phyloP scores from a whole-genome alignment of 257 asterid species.

The Petunia secreta region DNA sequence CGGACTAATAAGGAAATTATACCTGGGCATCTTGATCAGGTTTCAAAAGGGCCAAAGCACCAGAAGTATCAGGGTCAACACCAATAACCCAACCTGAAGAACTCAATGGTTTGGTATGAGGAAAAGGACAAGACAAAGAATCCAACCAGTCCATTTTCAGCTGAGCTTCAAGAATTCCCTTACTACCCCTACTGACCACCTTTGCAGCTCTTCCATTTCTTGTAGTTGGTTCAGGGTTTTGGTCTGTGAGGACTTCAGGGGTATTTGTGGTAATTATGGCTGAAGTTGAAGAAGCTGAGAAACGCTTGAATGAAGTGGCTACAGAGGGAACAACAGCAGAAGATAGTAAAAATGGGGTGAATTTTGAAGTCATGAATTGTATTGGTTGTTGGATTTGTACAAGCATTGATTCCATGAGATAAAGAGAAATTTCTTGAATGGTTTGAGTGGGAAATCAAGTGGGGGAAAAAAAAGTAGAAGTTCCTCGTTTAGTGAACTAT shows the following conservation, averaged over 20 bases:
- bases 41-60: constrained; percentile 75
- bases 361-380: constrained; percentile 11
- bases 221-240: constrained; percentile 35
- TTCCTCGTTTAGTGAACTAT: no score
- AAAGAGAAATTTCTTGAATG: not conserved
- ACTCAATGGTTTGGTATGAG: constrained; percentile 32
- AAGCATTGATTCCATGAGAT: not conserved
- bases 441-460: no score
- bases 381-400: constrained; percentile 6
- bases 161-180: constrained; percentile 43
- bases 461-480: no score
- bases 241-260: not conserved
- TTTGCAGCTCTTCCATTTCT: constrained; percentile 31
- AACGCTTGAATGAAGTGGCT: constrained; percentile 43
- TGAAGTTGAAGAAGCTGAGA: constrained; percentile 44
- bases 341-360: constrained; percentile 41
- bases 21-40: constrained; percentile 68
- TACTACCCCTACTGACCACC: constrained; percentile 33
- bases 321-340: constrained; percentile 38
- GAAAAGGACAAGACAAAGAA: constrained; percentile 66
- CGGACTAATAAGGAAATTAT: no score
- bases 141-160: constrained; percentile 60
- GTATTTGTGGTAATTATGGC: constrained; percentile 26
- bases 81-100: constrained; percentile 65
- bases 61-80: constrained; percentile 77